phyloP scores from a whole-genome alignment of 2,329 filamentous ascomycete species.

The Nakataea oryzae region DNA sequence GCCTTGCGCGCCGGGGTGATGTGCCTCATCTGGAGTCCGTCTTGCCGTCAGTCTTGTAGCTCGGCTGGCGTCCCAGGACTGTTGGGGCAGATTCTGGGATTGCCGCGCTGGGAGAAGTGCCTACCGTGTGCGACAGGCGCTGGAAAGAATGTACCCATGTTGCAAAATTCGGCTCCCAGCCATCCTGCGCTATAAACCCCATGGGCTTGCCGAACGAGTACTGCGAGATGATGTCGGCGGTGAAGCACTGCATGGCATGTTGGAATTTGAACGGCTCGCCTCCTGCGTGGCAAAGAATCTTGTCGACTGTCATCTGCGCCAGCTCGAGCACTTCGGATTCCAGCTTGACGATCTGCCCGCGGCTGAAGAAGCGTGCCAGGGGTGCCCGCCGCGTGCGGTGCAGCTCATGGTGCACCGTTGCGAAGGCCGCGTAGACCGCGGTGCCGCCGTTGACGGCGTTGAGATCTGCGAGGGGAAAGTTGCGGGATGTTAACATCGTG shows the following conservation, averaged over 20 bases:
- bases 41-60: not conserved
- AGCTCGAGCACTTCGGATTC: slow-evolving; percentile 10
- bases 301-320: slow-evolving; percentile 8
- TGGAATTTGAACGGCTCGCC: slow-evolving; percentile 4
- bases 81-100: slow-evolving; percentile 3
- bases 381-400: slow-evolving; percentile 14
- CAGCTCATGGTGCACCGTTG: slow-evolving; percentile 10
- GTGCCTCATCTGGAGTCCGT: slow-evolving; percentile 14
- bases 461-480: not conserved
- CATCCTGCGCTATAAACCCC: slow-evolving; percentile 11
- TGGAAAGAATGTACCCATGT: slow-evolving; percentile 22
- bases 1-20: slow-evolving; percentile 16
- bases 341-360: slow-evolving; percentile 10
- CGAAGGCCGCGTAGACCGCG: slow-evolving; percentile 8
- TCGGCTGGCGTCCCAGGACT: not conserved
- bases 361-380: slow-evolving; percentile 13
- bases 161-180: slow-evolving; percentile 22
- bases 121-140: slow-evolving; percentile 17
- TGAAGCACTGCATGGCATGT: slow-evolving; percentile 10
- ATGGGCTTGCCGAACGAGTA: slow-evolving; percentile 15
- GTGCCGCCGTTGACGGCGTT: slow-evolving; percentile 6
- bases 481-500: not conserved
- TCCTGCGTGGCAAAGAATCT: slow-evolving; percentile 6
- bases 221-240: slow-evolving; percentile 17
- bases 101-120: not conserved